Base-by-base conservation (phyloP, 208 protist genomes). In the Leptomonas seymouri region DNA sequence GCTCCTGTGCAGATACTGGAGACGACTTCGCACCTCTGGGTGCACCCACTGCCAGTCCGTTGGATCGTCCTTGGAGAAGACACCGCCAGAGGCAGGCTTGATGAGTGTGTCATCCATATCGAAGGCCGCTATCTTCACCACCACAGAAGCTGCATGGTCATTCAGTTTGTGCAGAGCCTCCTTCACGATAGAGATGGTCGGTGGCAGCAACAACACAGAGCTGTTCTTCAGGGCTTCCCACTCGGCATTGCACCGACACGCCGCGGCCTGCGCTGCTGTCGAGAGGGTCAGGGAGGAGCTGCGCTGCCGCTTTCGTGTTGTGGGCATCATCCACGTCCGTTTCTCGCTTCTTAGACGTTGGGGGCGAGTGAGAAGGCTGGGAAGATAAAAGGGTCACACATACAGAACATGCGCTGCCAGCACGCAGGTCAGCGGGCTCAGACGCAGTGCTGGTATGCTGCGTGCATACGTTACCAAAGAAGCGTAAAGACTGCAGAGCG, bases 51-150 rank as follows among this genome's bases (percentile, higher is more conserved):
- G 61, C 90, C 90, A 95, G 72, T 93, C 86, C 0, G 56, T 57
- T 12, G 87, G 71, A 48, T 86, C 80, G 45, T 86, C 84, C 21
- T 76, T 80, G 14, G 90, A 49, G 50, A 93, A 92, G 18, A 87
- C 85, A 21, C 75, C 74, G 12, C 87, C 87, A 16, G 53, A 86
- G 53, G 67, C 70, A 9, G 85, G 80, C 65, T 81, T 77, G 27
- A 95, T 82, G 49, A 91, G 28, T 23, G 90, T 93, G 76, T 95
- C 84, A 42, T 92, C 87, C 54, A 95, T 56, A 67, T 95, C 90
- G 67, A 95, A 93, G 25, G 80, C 83, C 18, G 85, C 87, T 39
- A 92, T 70, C 45, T 86, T 89, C 31, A 91, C 58, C 6, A 31
- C 34, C 34, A 39, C 34, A 11, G 9, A 18, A 1, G 60, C 20